Percentiles rank a stretch among this genome's conserved stretches.
Evolutionary conservation across 345 rosid genomes (phyloP).

Genomic region (Excoecaria agallocha): DNA sequence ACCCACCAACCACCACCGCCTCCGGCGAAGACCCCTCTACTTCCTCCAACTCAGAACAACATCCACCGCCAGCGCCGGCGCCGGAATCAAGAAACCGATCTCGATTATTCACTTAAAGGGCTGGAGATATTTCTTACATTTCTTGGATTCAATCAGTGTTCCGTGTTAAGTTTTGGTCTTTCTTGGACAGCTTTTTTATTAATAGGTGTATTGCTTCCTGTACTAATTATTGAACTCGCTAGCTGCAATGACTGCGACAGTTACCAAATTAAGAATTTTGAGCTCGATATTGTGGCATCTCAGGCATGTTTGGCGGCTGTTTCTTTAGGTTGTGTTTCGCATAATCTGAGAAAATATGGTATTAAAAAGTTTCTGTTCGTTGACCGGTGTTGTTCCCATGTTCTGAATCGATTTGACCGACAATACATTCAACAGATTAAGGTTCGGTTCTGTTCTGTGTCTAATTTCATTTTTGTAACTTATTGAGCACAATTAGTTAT

Average conservation of each 20-base stretch:
- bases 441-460: constrained; percentile 34
- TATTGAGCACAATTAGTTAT: neutral
- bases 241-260: constrained; percentile 50
- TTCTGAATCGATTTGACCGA: constrained; percentile 38
- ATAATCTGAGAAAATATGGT: constrained; percentile 76
- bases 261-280: constrained; percentile 66
- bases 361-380: constrained; percentile 69
- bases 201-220: constrained; percentile 64
- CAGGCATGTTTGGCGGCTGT: constrained; percentile 79
- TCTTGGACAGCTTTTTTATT: constrained; percentile 60
- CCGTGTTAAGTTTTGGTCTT: constrained; percentile 40
- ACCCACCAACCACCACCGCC: constrained; percentile 26
- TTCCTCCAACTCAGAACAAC: constrained; percentile 31
- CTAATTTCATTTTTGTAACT: neutral
- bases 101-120: constrained; percentile 41
- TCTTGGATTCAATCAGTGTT: constrained; percentile 71
- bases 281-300: constrained; percentile 67
- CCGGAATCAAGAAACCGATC: constrained; percentile 33
- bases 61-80: neutral
- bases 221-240: constrained; percentile 56
- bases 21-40: constrained; percentile 45
- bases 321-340: constrained; percentile 70
- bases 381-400: constrained; percentile 59
- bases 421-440: constrained; percentile 58
- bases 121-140: constrained; percentile 52